These are phyloP conservation scores for Barnettozyma siamensis DNA, from an alignment of 805 yeast genomes.

Conservation along the genomic window DNA sequence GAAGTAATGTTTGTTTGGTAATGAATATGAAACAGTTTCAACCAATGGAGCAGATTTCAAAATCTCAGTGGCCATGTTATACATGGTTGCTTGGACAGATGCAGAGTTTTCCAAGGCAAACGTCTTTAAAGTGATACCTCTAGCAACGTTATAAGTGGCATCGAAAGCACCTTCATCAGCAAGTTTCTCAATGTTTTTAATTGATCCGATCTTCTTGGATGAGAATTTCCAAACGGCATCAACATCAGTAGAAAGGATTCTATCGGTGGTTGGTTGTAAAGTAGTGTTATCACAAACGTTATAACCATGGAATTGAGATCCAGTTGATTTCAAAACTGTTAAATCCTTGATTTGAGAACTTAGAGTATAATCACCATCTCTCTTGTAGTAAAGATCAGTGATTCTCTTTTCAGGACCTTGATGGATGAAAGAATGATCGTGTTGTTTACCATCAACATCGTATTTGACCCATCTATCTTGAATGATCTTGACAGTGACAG, in stretches of 20 bases:
- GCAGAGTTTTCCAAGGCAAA: constrained; percentile 86
- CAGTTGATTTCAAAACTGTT: constrained; percentile 84
- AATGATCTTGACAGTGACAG: constrained; percentile 57
- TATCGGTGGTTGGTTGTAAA: constrained; percentile 73
- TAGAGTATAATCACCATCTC: constrained; percentile 49
- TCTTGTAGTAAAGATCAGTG: constrained; percentile 45
- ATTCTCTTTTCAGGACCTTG: constrained; percentile 79
- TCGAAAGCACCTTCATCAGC: constrained; percentile 67
- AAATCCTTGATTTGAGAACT: constrained; percentile 71
- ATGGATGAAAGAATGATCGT: constrained; percentile 79
- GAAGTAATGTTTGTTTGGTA: constrained; percentile 92
- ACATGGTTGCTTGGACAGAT: constrained; percentile 97
- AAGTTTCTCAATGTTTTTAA: constrained; percentile 41
- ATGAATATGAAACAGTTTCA: constrained; percentile 59
- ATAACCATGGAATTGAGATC: constrained; percentile 88
- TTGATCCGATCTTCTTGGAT: constrained; percentile 41
- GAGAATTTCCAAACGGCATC: constrained; percentile 68
- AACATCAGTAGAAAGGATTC: constrained; percentile 84
- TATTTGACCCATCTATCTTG: constrained; percentile 81
- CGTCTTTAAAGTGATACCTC: constrained; percentile 61
- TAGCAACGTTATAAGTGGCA: constrained; percentile 52
- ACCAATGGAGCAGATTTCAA: constrained; percentile 52
- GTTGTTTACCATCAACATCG: constrained; percentile 65
- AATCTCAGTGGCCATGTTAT: constrained; percentile 77
- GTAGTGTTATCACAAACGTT: constrained; percentile 86